Conservation (phyloP, 2,329 filamentous ascomycete species). For the Bipolaris zeicola region DNA sequence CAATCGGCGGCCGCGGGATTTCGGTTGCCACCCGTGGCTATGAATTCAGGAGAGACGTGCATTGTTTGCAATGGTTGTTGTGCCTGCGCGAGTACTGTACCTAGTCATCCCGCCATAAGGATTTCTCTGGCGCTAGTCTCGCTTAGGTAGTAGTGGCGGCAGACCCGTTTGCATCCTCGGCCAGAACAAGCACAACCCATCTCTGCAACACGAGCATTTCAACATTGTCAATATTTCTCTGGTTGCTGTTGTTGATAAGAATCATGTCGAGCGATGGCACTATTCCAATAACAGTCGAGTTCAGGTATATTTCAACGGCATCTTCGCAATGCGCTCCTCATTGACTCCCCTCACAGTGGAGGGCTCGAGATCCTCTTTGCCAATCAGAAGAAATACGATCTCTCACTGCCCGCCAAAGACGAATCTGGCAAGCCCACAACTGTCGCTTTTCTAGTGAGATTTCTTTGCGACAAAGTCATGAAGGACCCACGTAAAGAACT, state of each 20-base stretch:
- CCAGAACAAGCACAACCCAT: conserved; percentile 12
- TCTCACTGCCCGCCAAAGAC: conserved; percentile 70
- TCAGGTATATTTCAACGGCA: conserved; percentile 61
- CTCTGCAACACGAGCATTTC: background rate
- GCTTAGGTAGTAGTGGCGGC: conserved; percentile 24
- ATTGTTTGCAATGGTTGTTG: conserved; percentile 31
- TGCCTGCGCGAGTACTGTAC: conserved; percentile 18
- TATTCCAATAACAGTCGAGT: conserved; percentile 72
- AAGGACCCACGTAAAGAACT: conserved; percentile 82
- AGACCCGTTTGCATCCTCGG: background rate
- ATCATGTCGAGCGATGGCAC: conserved; percentile 35
- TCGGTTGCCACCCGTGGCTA: conserved; percentile 85
- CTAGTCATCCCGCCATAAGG: conserved; percentile 29
- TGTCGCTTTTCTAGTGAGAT: conserved; percentile 75
- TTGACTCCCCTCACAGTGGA: conserved; percentile 59
- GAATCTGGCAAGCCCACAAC: conserved; percentile 66
- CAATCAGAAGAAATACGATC: conserved; percentile 73
- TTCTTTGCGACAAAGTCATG: conserved; percentile 84
- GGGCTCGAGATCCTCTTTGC: conserved; percentile 94
- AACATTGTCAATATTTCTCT: background rate
- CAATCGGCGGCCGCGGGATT: conserved; percentile 91
- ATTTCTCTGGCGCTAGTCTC: conserved; percentile 42
- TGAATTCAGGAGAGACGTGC: conserved; percentile 53
- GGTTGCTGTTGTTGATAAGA: conserved; percentile 15
- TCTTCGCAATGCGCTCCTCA: background rate